Base-by-base conservation (phyloP, 768 basidiomycete genomes). In the Suillus plorans region DNA sequence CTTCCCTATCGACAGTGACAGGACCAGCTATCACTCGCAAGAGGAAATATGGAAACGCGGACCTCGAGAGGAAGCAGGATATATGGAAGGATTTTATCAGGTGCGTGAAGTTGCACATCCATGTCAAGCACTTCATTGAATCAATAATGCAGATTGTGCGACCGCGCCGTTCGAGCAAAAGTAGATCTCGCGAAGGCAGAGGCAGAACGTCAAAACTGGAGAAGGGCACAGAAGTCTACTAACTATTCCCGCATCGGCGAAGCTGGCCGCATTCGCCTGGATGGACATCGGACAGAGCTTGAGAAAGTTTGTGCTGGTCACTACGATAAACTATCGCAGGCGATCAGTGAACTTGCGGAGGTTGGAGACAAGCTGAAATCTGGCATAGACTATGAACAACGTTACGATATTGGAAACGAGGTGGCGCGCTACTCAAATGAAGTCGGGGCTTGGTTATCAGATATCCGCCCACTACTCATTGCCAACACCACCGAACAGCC, bases 11-110 rank as follows among this genome's bases (percentile, higher is more conserved):
- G 58, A 59, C 18, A 20, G 18, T 20, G 41, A 42, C 71, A 31
- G 67, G 64, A 28, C 67, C 73, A 42, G 25, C 65, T n/a, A 36
- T 52, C 42, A 68, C 66, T 37, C 62, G 42, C 45, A 76, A 76
- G 63, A 75, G 74, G 44, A 76, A 76, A 67, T 68, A 61, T 5
- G 74, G 66, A 20, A 18, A 1, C 31, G 52, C 16, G 44, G 64
- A 56, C 5, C 49, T 60, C 37, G 76, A 74, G 20, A 70, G 73
- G 2, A 73, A 70, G 49, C 5, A 60, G 28, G 71, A 73, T 10
- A 13, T 63, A 13, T 73, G 76, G 10, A 77, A 67, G 47, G 75
- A 76, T 63, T 75, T 73, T 58, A 20, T 73, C 60, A 76, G 69
- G 75, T 76, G 64, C 9, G 76, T 64, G 2, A n/a, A 59, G 20